Base-by-base conservation (phyloP, 2,329 filamentous ascomycete genomes). In the Calonectria hawksworthii region DNA sequence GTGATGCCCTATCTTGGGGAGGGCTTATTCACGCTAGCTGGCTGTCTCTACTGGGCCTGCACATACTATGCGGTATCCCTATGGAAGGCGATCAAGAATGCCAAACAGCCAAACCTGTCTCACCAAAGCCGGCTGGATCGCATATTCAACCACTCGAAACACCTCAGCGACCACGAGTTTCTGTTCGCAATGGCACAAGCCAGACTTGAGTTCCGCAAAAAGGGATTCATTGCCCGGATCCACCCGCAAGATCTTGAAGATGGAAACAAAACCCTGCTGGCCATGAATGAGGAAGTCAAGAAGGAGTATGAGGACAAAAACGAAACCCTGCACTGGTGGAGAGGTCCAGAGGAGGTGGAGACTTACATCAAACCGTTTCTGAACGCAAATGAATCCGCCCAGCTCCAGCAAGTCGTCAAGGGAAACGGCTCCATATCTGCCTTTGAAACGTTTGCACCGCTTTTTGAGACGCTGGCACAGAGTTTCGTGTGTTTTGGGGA, bases 401-500 rank as follows among this genome's bases (percentile, higher is more conserved):
- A 80, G 41, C 21, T 82, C 0, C 78, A 81, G 14, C 61, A 74
- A n/a, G 32, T 79, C 2, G 44, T 81, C 0, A 73, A 82, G 59
- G 80, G 80, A 0, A 74, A 74, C 11, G 79, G 79, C 0, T 71
- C 78, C 0, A 69, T 70, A 9, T 56, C 52, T n/a, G 50, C 69
- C 3, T 9, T 78, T 30, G 32, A 14, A 28, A 76, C 65, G 56
- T 81, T 75, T 26, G 71, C 69, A 21, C 73, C 74, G 1, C 47
- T 81, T 51, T 72, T 81, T 4, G 75, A 81, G 32, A 64, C 72
- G 32, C 52, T 81, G 44, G 67, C 80, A 54, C 26, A 74, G 7
- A 78, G 74, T 10, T 80, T 80, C 63, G 80, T 82, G 32, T 81
- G 81, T 41, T 82, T 82, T 68, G 68, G 76, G 1, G 76, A 75